Conservation (phyloP, 306 rosid species). For the Oemleria cerasiformis region DNA sequence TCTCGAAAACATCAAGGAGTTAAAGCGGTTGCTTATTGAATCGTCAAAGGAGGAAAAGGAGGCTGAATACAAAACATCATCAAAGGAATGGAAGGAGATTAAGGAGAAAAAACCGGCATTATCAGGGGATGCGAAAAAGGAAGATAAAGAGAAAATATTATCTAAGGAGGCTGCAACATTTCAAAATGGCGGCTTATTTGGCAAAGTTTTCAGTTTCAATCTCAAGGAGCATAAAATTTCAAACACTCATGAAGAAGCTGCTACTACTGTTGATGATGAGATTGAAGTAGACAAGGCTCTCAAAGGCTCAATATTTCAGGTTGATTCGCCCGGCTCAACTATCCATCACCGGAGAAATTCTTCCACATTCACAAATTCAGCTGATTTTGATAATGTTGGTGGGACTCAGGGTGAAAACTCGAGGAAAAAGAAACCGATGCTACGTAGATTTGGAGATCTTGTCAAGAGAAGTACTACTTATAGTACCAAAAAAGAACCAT, state of each 20-base stretch:
- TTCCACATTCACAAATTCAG: slow-evolving; percentile 25
- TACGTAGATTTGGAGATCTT: slow-evolving; percentile 81
- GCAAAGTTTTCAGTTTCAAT: slow-evolving; percentile 41
- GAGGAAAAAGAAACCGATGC: slow-evolving; percentile 68
- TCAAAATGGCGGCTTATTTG: slow-evolving; percentile 22
- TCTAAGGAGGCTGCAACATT: slow-evolving; percentile 7
- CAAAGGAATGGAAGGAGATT: slow-evolving; percentile 24
- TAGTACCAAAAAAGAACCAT: slow-evolving; percentile 22
- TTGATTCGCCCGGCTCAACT: slow-evolving; percentile 39
- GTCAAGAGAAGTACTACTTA: slow-evolving; percentile 46
- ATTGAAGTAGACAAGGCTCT: slow-evolving; percentile 42
- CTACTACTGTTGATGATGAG: slow-evolving; percentile 34
- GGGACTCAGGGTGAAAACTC: slow-evolving; percentile 49
- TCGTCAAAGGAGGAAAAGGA: slow-evolving; percentile 30
- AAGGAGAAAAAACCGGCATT: slow-evolving; percentile 18
- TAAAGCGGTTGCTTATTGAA: slow-evolving; percentile 58
- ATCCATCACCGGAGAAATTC: slow-evolving; percentile 26
- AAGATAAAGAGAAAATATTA: slow-evolving; percentile 26
- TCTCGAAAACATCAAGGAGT: slow-evolving; percentile 55
- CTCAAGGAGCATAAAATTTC: slow-evolving; percentile 36
- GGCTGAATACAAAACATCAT: slow-evolving; percentile 29
- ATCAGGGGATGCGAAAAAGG: slow-evolving; percentile 15
- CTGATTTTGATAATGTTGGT: slow-evolving; percentile 45
- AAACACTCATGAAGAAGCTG: slow-evolving; percentile 32
- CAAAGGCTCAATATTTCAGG: slow-evolving; percentile 58